These are phyloP conservation scores for Exophiala spinifera DNA, from an alignment of 2,329 filamentous ascomycete genomes.

Conservation along the genomic window DNA sequence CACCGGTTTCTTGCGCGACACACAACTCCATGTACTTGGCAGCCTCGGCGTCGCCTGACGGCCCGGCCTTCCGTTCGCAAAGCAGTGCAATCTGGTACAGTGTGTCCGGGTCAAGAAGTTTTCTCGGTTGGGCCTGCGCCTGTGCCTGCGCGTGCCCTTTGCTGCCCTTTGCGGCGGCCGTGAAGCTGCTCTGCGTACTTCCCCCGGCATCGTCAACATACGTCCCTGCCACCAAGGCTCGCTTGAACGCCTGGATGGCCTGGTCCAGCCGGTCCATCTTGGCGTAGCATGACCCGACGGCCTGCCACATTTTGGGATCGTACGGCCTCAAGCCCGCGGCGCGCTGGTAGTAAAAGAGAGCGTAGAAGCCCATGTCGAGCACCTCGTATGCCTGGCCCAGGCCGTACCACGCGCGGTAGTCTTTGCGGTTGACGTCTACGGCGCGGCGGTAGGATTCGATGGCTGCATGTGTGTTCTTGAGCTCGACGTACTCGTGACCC, in stretches of 20 bases:
- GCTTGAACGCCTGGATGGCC: slow-evolving; percentile 91
- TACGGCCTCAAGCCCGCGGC: slow-evolving; percentile 90
- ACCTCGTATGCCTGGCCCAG: slow-evolving; percentile 96
- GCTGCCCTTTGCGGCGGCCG: slow-evolving; percentile 6
- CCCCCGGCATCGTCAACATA: slow-evolving; percentile 65
- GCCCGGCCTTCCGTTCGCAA: slow-evolving; percentile 69
- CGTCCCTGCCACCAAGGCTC: slow-evolving; percentile 81
- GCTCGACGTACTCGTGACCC: slow-evolving; percentile 97
- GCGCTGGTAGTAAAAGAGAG: slow-evolving; percentile 95
- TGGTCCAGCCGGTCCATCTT: slow-evolving; percentile 85
- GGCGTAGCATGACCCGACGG: slow-evolving; percentile 85
- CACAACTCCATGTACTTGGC: slow-evolving; percentile 92
- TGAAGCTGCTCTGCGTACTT: slow-evolving; percentile 35
- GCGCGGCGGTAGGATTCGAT: slow-evolving; percentile 95
- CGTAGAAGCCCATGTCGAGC: slow-evolving; percentile 96
- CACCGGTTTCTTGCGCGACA: slow-evolving; percentile 84
- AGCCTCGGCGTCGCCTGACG: slow-evolving; percentile 72
- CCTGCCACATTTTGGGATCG: slow-evolving; percentile 99
- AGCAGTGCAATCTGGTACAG: slow-evolving; percentile 84
- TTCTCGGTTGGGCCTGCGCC: slow-evolving; percentile 28
- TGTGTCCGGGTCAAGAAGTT: slow-evolving; percentile 80
- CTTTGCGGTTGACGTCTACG: slow-evolving; percentile 91
- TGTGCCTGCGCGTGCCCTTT: too few species aligned
- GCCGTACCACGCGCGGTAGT: slow-evolving; percentile 97
- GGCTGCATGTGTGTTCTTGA: slow-evolving; percentile 97